Evolutionary conservation across 2,329 filamentous ascomycete species (phyloP).

Genomic region (Chrysosporium queenslandicum): DNA sequence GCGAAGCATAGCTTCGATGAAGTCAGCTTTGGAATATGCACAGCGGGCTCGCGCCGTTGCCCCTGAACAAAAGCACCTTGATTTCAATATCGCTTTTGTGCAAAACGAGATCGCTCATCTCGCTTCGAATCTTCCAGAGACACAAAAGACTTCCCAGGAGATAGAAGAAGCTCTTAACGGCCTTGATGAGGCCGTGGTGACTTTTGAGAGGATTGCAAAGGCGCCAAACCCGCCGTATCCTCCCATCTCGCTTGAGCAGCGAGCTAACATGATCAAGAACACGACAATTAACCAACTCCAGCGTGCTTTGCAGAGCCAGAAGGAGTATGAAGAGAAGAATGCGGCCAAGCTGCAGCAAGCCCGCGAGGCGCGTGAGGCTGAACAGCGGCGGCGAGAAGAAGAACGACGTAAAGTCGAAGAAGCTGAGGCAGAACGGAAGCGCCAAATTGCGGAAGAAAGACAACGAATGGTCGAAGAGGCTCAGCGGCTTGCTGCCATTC

Average conservation of each 20-base stretch:
- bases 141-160: conserved; percentile 66
- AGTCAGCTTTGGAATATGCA: conserved; percentile 54
- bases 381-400: conserved; percentile 68
- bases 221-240: conserved; percentile 71
- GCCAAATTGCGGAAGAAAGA: conserved; percentile 77
- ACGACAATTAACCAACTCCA: conserved; percentile 89
- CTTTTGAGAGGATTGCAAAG: conserved; percentile 51
- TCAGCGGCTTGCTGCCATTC: conserved; percentile 58
- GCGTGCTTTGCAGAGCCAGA: conserved; percentile 71
- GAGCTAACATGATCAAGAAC: conserved; percentile 93
- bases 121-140: conserved; percentile 64
- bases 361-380: conserved; percentile 66
- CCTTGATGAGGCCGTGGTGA: conserved; percentile 73
- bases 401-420: conserved; percentile 58
- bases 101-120: conserved; percentile 86
- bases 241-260: conserved; percentile 79
- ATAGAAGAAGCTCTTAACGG: conserved; percentile 70
- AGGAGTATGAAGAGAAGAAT: conserved; percentile 87
- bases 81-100: conserved; percentile 96
- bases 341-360: conserved; percentile 77
- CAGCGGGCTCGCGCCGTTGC: conserved; percentile 61
- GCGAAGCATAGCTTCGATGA: conserved; percentile 51
- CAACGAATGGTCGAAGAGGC: conserved; percentile 69
- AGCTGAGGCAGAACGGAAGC: conserved; percentile 61
- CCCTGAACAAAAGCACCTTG: conserved; percentile 78